These are phyloP conservation scores for Apiotrichum akiyoshidainum DNA, from an alignment of 1,284 basidiomycete genomes.

Conservation along the genomic window DNA sequence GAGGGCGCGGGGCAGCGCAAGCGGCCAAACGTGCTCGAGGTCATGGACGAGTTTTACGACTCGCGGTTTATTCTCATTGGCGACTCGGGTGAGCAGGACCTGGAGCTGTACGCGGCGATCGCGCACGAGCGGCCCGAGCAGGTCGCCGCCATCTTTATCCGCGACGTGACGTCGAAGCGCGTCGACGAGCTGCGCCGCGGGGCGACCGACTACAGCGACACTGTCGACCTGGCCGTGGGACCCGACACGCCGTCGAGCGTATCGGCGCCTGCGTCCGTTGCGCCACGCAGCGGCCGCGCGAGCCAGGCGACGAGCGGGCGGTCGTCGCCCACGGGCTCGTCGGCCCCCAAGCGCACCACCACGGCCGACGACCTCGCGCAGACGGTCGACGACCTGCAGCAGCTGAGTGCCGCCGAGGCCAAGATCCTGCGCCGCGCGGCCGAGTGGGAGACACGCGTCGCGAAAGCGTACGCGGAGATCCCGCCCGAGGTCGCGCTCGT, in stretches of 20 bases:
- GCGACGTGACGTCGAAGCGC: slow-evolving; percentile 59
- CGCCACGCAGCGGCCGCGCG: neutral
- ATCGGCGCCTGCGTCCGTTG: neutral
- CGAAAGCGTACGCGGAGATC: slow-evolving; percentile 19
- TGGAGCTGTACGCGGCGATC: slow-evolving; percentile 73
- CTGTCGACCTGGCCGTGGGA: neutral
- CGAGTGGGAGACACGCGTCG: slow-evolving; percentile 33
- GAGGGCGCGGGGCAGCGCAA: slow-evolving; percentile 70
- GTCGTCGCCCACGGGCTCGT: neutral
- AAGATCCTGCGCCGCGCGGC: slow-evolving; percentile 38
- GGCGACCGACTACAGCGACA: neutral
- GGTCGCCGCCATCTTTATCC: slow-evolving; percentile 67
- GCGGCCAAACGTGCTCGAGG: slow-evolving; percentile 68
- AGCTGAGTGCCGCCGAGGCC: slow-evolving; percentile 32
- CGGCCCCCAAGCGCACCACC: neutral
- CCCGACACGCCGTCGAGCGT: neutral
- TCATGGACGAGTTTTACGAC: slow-evolving; percentile 68
- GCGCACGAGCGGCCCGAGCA: slow-evolving; percentile 62
- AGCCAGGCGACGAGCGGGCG: neutral
- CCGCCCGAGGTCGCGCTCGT: slow-evolving; percentile 24
- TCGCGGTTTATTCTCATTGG: slow-evolving; percentile 78
- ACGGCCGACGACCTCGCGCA: slow-evolving; percentile 8
- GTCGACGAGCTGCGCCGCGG: slow-evolving; percentile 18
- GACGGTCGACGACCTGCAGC: slow-evolving; percentile 26
- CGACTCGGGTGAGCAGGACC: slow-evolving; percentile 82